A percentile compares a stretch with the other conserved stretches of the same genome.
Conservation (phyloP, 2,329 filamentous ascomycete species). For the Ceratocystis ficicola region DNA sequence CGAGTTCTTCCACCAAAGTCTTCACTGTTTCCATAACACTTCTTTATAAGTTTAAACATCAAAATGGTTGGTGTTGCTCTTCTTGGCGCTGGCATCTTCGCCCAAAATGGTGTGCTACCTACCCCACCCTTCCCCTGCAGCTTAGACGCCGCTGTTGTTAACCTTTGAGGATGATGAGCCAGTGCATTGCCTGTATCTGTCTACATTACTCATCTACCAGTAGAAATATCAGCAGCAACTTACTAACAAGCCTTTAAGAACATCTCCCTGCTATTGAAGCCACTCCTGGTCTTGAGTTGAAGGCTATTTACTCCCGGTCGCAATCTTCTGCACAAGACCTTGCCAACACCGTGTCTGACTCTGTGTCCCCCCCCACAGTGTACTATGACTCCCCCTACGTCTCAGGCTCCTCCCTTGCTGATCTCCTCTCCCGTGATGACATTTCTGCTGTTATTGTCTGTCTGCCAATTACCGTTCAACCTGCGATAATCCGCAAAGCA, state of each 20-base stretch:
- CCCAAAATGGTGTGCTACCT: slow-evolving; percentile 37
- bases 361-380: neutral
- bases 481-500: slow-evolving; percentile 45
- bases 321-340: slow-evolving; percentile 40
- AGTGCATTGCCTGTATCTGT: too few species aligned
- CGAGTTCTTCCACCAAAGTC: neutral
- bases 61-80: slow-evolving; percentile 41
- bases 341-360: neutral
- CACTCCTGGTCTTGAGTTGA: slow-evolving; percentile 40
- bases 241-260: slow-evolving; percentile 24
- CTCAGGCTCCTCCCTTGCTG: slow-evolving; percentile 36
- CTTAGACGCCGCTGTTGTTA: neutral
- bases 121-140: neutral
- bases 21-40: too few species aligned
- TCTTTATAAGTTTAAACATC: too few species aligned
- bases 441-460: slow-evolving; percentile 44
- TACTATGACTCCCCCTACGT: slow-evolving; percentile 28
- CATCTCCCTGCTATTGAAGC: slow-evolving; percentile 45
- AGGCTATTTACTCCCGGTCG: slow-evolving; percentile 55
- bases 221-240: neutral
- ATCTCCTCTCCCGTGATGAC: slow-evolving; percentile 43
- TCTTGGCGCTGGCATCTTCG: slow-evolving; percentile 52
- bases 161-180: neutral
- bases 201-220: too few species aligned
- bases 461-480: slow-evolving; percentile 52